These are phyloP conservation scores for Paecilomyces variotii DNA, from an alignment of 2,329 filamentous ascomycete genomes.

Conservation along the genomic window DNA sequence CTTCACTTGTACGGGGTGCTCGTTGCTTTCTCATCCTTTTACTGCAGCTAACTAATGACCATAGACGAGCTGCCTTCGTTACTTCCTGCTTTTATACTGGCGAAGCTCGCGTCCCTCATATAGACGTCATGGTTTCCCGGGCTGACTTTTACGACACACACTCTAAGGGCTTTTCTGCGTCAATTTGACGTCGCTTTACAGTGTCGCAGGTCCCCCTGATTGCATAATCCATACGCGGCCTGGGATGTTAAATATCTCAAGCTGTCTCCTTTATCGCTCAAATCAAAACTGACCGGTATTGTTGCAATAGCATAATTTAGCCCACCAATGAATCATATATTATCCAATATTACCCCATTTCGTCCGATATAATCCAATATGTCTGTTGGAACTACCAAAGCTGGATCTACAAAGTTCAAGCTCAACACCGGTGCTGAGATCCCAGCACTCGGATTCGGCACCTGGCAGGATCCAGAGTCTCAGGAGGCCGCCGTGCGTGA, in stretches of 20 bases:
- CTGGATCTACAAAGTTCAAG: constrained; percentile 29
- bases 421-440: constrained; percentile 43
- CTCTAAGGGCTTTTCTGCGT: not conserved
- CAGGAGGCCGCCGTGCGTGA: constrained; percentile 43
- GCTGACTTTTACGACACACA: not conserved
- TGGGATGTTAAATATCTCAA: not conserved
- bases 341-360: too few species aligned
- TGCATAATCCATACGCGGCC: not conserved
- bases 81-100: not conserved
- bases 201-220: not conserved
- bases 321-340: too few species aligned
- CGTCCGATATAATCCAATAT: not conserved
- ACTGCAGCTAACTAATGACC: not conserved
- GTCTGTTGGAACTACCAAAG: constrained; percentile 9
- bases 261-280: not conserved
- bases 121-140: not conserved
- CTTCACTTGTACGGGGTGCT: too few species aligned
- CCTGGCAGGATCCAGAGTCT: constrained; percentile 45
- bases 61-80: not conserved
- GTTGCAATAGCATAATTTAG: not conserved
- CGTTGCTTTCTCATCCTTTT: not conserved
- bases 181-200: not conserved
- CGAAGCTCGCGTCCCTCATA: not conserved
- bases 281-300: not conserved
- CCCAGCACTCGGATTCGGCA: constrained; percentile 45